A percentile compares a stretch with the other conserved stretches of the same genome.
phyloP scores from a whole-genome alignment of 2,329 filamentous ascomycete genomes.

The Diplocarpon mali region DNA sequence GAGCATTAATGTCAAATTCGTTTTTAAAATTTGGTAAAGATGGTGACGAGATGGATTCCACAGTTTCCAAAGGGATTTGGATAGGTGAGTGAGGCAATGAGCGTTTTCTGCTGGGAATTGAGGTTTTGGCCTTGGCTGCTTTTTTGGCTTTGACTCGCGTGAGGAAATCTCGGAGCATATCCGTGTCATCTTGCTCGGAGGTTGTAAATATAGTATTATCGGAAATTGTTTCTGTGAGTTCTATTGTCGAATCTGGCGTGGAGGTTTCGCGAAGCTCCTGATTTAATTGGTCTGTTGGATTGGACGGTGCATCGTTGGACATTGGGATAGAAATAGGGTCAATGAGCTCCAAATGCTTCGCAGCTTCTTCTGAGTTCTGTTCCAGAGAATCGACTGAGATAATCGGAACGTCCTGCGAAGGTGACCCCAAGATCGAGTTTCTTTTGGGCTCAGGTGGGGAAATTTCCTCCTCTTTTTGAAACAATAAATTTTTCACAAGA shows the following conservation, averaged over 20 bases:
- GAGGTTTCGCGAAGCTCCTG: conserved; percentile 7
- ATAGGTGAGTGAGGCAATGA: conserved; percentile 26
- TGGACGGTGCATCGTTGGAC: neutral
- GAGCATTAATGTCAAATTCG: conserved; percentile 19
- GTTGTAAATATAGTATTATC: conserved; percentile 7
- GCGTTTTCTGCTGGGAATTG: conserved; percentile 19
- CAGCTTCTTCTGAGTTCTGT: conserved; percentile 4
- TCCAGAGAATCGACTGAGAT: neutral
- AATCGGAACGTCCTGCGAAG: neutral
- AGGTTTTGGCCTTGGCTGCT: conserved; percentile 24
- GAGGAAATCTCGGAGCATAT: conserved; percentile 29
- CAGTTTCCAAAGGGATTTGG: conserved; percentile 20
- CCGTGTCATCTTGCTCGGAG: conserved; percentile 27
- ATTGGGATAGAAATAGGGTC: conserved; percentile 9
- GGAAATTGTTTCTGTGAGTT: conserved; percentile 9
- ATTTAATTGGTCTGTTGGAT: conserved; percentile 1
- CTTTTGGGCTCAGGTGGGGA: neutral
- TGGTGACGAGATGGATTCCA: conserved; percentile 12
- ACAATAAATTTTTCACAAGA: too few species aligned
- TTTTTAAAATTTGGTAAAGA: conserved; percentile 15
- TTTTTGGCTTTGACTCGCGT: conserved; percentile 28
- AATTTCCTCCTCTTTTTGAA: neutral
- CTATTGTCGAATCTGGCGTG: conserved; percentile 8
- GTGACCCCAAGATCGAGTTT: neutral
- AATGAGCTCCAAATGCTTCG: conserved; percentile 9